Evolutionary conservation across 139 green algal genomes (phyloP).

Genomic region (Coccomyxa sp.): DNA sequence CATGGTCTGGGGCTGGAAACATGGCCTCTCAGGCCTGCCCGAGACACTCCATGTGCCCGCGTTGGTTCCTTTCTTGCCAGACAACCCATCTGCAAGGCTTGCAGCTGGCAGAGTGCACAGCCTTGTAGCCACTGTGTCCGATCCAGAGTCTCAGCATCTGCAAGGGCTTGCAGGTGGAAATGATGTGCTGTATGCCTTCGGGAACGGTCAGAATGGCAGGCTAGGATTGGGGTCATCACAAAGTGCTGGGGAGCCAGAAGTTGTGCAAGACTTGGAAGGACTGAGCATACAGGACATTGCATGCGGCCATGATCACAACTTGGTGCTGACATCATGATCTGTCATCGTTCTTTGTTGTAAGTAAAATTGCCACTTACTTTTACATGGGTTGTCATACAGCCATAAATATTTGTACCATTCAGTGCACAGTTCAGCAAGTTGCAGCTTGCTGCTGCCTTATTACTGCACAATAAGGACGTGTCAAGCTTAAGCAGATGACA

Average conservation of each 20-base stretch:
- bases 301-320: slow-evolving; percentile 37
- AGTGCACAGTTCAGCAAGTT: no score
- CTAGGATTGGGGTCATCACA: slow-evolving; percentile 22
- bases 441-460: no score
- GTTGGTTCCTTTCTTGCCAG: neutral
- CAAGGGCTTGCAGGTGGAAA: neutral
- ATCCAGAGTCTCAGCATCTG: neutral
- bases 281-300: slow-evolving; percentile 23
- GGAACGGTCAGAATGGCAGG: slow-evolving; percentile 18
- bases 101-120: slow-evolving; percentile 31
- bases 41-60: neutral
- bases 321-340: slow-evolving; percentile 12
- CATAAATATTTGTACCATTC: no score
- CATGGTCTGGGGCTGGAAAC: slow-evolving; percentile 35
- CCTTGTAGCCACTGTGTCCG: neutral
- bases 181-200: slow-evolving; percentile 18
- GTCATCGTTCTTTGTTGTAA: neutral
- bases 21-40: neutral
- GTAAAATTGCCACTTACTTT: no score
- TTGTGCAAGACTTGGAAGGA: slow-evolving; percentile 32
- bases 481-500: no score
- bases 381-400: no score
- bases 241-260: slow-evolving; percentile 22
- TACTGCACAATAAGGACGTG: no score
- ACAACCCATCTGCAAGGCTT: slow-evolving; percentile 18